Conservation (phyloP, 176 grass and related monocot genomes). For the Hordeum marinum region DNA sequence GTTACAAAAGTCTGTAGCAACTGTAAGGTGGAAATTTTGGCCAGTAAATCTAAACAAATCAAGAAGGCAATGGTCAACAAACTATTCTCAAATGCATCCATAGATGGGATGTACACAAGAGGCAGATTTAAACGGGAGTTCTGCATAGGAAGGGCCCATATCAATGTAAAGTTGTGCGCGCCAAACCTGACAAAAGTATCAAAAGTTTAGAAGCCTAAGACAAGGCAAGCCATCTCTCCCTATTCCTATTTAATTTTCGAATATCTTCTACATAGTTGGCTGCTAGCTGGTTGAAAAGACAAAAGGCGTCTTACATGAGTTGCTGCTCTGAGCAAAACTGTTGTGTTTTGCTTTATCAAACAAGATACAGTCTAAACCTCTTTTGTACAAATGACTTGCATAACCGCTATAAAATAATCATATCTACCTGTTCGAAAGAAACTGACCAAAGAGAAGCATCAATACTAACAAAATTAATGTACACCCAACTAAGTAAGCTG, state of each 20-base stretch:
- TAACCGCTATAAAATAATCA: not conserved
- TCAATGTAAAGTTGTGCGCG: not conserved
- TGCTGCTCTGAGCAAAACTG: not conserved
- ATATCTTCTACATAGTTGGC: not conserved
- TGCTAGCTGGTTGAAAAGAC: not conserved
- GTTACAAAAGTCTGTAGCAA: not conserved
- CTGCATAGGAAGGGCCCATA: not conserved
- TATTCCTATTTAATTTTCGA: slow-evolving; percentile 1
- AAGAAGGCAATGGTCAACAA: not conserved
- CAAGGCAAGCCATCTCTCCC: not conserved
- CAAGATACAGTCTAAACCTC: not conserved
- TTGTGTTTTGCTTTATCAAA: not conserved
- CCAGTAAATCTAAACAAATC: not conserved
- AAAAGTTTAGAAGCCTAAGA: not conserved
- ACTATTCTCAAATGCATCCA: not conserved
- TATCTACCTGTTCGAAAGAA: not conserved
- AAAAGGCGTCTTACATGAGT: slow-evolving; percentile 7
- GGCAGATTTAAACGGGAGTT: not conserved
- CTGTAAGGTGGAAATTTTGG: not conserved
- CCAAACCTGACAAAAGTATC: not conserved
- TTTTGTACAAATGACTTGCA: not conserved
- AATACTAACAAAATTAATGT: not conserved
- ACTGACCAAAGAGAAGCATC: not conserved
- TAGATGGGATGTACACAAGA: not conserved
- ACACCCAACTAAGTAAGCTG: not conserved